These are phyloP conservation scores for Cordyceps tenuipes DNA, from an alignment of 2,329 filamentous ascomycete genomes.

Conservation along the genomic window DNA sequence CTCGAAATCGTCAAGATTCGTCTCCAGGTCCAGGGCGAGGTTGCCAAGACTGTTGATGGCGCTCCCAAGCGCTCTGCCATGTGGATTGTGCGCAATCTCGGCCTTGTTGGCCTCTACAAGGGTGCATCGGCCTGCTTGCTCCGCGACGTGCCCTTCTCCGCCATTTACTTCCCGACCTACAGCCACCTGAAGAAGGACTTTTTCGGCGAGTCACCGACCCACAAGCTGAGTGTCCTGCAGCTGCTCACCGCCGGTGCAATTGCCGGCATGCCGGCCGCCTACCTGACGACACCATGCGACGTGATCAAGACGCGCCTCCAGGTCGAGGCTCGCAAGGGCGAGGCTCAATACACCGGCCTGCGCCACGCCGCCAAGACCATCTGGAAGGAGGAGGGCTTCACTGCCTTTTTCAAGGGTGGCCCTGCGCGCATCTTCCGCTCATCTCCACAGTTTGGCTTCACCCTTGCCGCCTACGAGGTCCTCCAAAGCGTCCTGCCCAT, in stretches of 20 bases:
- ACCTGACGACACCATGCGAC: slow-evolving; percentile 94
- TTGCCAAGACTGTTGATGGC: slow-evolving; percentile 77
- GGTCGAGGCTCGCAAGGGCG: slow-evolving; percentile 94
- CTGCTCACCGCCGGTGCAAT: slow-evolving; percentile 92
- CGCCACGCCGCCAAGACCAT: slow-evolving; percentile 80
- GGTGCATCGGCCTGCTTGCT: slow-evolving; percentile 89
- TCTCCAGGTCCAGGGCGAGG: slow-evolving; percentile 92
- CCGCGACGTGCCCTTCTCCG: slow-evolving; percentile 94
- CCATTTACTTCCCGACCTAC: slow-evolving; percentile 98
- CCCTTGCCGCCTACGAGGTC: slow-evolving; percentile 88
- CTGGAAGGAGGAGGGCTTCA: slow-evolving; percentile 84
- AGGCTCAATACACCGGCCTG: slow-evolving; percentile 77
- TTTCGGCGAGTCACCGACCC: slow-evolving; percentile 80
- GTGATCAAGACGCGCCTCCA: slow-evolving; percentile 99
- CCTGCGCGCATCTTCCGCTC: slow-evolving; percentile 91
- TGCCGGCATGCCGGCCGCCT: slow-evolving; percentile 82
- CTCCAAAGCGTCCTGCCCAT: slow-evolving; percentile 69
- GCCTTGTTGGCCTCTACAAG: slow-evolving; percentile 92
- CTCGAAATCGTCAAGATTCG: slow-evolving; percentile 99
- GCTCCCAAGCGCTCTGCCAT: slow-evolving; percentile 84
- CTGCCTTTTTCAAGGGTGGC: slow-evolving; percentile 97
- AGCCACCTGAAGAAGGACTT: slow-evolving; percentile 87
- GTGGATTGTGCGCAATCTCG: slow-evolving; percentile 95
- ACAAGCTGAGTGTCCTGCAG: slow-evolving; percentile 85
- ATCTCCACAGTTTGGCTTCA: slow-evolving; percentile 96